Percentiles rank a stretch among this genome's conserved stretches.
phyloP scores from a whole-genome alignment of 164 flowering plant genomes.

The Magnolia officinalis region DNA sequence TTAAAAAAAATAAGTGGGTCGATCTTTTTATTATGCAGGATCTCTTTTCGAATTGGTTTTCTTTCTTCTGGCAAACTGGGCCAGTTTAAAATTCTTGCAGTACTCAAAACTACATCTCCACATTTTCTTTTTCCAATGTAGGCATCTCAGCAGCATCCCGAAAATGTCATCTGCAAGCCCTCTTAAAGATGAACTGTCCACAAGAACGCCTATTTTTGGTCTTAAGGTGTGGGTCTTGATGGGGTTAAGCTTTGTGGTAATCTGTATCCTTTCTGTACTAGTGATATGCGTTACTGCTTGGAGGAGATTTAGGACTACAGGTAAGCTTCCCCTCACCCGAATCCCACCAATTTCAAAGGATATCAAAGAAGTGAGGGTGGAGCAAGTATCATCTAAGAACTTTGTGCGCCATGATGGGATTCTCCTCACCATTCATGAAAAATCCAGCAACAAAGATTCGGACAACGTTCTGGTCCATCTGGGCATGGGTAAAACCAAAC shows the following conservation, averaged over 20 bases:
- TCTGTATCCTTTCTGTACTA: constrained; percentile 41
- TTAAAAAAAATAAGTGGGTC: no score
- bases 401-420: constrained; percentile 30
- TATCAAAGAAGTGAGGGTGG: constrained; percentile 70
- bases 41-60: background rate
- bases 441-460: constrained; percentile 51
- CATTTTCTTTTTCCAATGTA: constrained; percentile 11
- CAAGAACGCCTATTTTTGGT: constrained; percentile 46
- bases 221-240: constrained; percentile 71
- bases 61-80: background rate
- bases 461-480: constrained; percentile 46
- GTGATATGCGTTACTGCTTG: constrained; percentile 52
- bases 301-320: constrained; percentile 45
- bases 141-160: constrained; percentile 7
- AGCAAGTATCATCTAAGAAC: constrained; percentile 41
- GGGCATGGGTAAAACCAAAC: constrained; percentile 28
- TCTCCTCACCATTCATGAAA: constrained; percentile 42
- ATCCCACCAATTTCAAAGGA: constrained; percentile 55
- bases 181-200: constrained; percentile 47
- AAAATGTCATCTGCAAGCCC: constrained; percentile 43
- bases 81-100: background rate
- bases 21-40: background rate
- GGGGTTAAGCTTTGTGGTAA: constrained; percentile 44
- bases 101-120: background rate
- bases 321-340: constrained; percentile 40